These are phyloP conservation scores for Thraustochytrium sp. DNA, from an alignment of 352 stramenopile species.

Conservation along the genomic window DNA sequence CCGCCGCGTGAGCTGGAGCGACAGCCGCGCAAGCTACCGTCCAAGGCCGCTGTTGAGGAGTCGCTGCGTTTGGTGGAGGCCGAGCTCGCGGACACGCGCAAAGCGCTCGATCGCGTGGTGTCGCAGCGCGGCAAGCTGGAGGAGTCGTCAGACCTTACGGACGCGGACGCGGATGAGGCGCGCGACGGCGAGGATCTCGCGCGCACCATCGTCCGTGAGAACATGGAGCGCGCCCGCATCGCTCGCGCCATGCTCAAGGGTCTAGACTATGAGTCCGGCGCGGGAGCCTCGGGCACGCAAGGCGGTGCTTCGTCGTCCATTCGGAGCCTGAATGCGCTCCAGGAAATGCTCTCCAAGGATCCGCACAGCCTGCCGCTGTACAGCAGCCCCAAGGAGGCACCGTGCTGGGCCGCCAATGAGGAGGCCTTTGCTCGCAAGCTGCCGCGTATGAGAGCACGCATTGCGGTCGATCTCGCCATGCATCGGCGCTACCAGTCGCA, in stretches of 20 bases:
- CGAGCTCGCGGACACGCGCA: neutral
- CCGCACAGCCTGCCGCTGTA: neutral
- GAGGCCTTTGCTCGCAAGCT: neutral
- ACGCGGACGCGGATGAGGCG: neutral
- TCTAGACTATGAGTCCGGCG: neutral
- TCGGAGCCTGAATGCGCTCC: neutral
- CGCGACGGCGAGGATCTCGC: neutral
- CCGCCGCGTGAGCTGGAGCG: neutral
- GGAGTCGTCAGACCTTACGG: neutral
- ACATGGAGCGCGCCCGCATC: neutral
- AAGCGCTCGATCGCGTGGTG: neutral
- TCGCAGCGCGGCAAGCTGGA: neutral
- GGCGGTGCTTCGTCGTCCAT: neutral
- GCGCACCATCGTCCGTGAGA: neutral
- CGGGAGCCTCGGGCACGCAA: neutral
- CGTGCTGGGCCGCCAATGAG: conserved; percentile 7
- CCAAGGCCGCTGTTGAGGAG: neutral
- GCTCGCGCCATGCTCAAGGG: neutral
- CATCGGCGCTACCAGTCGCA: neutral
- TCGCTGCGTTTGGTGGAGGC: neutral
- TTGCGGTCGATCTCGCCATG: neutral
- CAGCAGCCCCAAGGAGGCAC: neutral
- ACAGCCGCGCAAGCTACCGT: conserved; percentile 10
- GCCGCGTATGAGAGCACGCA: neutral
- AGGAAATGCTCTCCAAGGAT: neutral